Conservation (phyloP, 495 filamentous ascomycete genomes). For the Tirmania nivea region DNA sequence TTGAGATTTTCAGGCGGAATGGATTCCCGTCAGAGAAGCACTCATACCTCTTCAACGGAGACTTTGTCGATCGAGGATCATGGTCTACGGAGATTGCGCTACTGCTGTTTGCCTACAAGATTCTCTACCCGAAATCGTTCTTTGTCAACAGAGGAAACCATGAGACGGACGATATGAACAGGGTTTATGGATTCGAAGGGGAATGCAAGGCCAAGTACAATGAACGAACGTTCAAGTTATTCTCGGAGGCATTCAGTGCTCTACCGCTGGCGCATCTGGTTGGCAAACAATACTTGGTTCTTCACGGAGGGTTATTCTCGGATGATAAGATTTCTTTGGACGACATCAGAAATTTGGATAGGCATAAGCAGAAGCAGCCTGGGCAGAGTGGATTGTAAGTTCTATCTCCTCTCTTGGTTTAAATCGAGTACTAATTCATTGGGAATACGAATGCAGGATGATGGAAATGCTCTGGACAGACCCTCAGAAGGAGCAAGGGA, state of each 20-base stretch:
- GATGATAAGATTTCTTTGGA: slow-evolving; percentile 84
- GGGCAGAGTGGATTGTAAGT: slow-evolving; percentile 56
- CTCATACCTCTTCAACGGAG: slow-evolving; percentile 93
- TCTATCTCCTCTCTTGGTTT: background rate
- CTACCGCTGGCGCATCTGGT: slow-evolving; percentile 83
- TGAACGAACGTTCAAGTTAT: slow-evolving; percentile 86
- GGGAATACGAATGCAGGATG: slow-evolving; percentile 30
- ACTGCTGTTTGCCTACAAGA: slow-evolving; percentile 89
- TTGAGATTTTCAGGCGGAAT: slow-evolving; percentile 88
- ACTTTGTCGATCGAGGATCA: slow-evolving; percentile 92
- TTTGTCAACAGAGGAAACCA: slow-evolving; percentile 98
- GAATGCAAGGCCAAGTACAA: slow-evolving; percentile 97
- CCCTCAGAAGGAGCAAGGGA: slow-evolving; percentile 62
- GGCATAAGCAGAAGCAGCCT: slow-evolving; percentile 85
- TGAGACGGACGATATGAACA: slow-evolving; percentile 99
- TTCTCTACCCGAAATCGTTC: slow-evolving; percentile 65
- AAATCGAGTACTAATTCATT: background rate
- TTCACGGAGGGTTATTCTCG: slow-evolving; percentile 93
- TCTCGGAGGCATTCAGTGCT: slow-evolving; percentile 95
- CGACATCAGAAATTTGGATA: slow-evolving; percentile 78
- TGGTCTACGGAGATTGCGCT: slow-evolving; percentile 96
- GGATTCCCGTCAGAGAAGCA: slow-evolving; percentile 66
- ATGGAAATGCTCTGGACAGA: slow-evolving; percentile 99
- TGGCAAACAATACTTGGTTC: slow-evolving; percentile 72
- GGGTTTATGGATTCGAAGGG: slow-evolving; percentile 93